A percentile compares a stretch with the other conserved stretches of the same genome.
These are phyloP conservation scores for Aspergillus fumigatiaffinis DNA, from an alignment of 2,329 filamentous ascomycete species.

Conservation along the genomic window DNA sequence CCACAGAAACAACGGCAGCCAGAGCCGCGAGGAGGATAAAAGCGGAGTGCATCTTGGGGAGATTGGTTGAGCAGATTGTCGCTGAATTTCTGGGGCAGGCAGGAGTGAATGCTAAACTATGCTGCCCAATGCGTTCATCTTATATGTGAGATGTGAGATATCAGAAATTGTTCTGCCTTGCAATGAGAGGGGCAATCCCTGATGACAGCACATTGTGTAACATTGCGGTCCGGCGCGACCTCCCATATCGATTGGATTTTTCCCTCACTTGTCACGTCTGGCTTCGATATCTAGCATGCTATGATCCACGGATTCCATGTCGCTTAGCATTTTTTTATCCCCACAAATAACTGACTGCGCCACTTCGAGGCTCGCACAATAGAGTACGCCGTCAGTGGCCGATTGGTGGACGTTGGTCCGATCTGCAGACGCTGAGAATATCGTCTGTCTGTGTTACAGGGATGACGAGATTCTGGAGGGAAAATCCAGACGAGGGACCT, in stretches of 20 bases:
- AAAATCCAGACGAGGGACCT: not conserved
- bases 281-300: not conserved
- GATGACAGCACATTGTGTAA: not conserved
- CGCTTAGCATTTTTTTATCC: not conserved
- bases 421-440: not conserved
- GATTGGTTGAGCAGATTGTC: not conserved
- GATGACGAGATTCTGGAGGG: not conserved
- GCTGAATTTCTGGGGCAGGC: no score
- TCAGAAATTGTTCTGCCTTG: not conserved
- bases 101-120: not conserved
- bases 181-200: not conserved
- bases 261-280: not conserved
- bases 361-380: not conserved
- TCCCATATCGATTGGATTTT: not conserved
- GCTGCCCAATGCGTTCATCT: not conserved
- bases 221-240: not conserved
- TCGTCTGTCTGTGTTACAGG: not conserved
- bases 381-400: not conserved
- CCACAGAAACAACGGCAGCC: conserved; percentile 1
- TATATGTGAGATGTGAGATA: not conserved
- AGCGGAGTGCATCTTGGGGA: not conserved
- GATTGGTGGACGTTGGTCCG: not conserved
- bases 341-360: not conserved
- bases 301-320: not conserved
- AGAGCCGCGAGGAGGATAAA: not conserved